A percentile compares a stretch with the other conserved stretches of the same genome.
Conservation (phyloP, 257 asterid genomes). For the Ballota nigra region DNA sequence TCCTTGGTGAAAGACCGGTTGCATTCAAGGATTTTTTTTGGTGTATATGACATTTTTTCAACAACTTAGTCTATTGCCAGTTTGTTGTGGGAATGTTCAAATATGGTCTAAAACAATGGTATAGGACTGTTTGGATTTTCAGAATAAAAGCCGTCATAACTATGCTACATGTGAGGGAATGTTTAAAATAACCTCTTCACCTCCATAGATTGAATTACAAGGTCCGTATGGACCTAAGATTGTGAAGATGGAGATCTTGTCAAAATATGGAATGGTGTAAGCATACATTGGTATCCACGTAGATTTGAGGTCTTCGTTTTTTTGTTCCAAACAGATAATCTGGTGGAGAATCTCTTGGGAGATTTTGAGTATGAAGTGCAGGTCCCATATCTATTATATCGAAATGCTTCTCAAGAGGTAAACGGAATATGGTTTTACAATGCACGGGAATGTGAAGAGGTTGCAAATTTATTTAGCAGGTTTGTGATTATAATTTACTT, state of each 20-base stretch:
- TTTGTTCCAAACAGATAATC: slow-evolving; percentile 60
- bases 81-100: background rate
- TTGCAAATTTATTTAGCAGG: slow-evolving; percentile 84
- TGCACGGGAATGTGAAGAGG: slow-evolving; percentile 85
- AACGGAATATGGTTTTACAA: slow-evolving; percentile 94
- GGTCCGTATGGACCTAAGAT: background rate
- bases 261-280: background rate
- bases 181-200: background rate
- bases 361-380: slow-evolving; percentile 93
- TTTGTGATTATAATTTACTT: slow-evolving; percentile 23
- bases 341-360: slow-evolving; percentile 93
- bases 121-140: background rate
- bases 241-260: background rate
- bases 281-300: background rate
- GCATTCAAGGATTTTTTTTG: background rate
- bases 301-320: slow-evolving; percentile 13
- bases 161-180: background rate
- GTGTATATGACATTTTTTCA: background rate
- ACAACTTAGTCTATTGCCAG: background rate
- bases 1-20: background rate
- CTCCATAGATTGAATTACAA: background rate
- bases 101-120: background rate
- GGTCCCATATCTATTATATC: slow-evolving; percentile 75
- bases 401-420: slow-evolving; percentile 89
- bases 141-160: background rate